Percentiles rank a stretch among this genome's conserved stretches.
These are phyloP conservation scores for Suillus subluteus DNA, from an alignment of 768 basidiomycete species.

Conservation along the genomic window DNA sequence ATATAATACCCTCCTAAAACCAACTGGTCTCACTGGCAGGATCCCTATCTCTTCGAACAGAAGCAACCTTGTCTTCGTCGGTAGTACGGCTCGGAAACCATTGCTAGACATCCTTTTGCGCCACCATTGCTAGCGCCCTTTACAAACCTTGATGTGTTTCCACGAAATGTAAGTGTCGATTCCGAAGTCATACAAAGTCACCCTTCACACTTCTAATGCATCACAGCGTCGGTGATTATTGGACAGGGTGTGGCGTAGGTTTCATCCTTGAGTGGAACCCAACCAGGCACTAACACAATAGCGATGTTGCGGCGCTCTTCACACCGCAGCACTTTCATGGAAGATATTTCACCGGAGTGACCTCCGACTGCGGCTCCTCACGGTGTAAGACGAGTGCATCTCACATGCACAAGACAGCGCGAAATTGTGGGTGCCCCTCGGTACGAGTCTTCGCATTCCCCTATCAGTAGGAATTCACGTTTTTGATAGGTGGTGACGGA, in stretches of 20 bases:
- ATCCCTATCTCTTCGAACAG: conserved; percentile 1
- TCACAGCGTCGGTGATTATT: conserved; percentile 39
- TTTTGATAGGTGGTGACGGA: conserved; percentile 36
- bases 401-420: conserved; percentile 40
- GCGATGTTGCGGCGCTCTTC: not conserved
- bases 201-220: conserved; percentile 10
- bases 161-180: conserved; percentile 37
- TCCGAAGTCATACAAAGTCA: not conserved
- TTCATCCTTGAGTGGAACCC: not conserved
- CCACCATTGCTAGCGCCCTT: conserved; percentile 4
- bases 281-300: not conserved
- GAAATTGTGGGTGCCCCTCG: conserved; percentile 35
- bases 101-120: not conserved
- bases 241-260: conserved; percentile 41
- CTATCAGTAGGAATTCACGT: conserved; percentile 16
- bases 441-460: conserved; percentile 25
- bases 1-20: conserved; percentile 9
- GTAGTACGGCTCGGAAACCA: conserved; percentile 6
- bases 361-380: conserved; percentile 33
- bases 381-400: conserved; percentile 38
- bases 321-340: conserved; percentile 39
- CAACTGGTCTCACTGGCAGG: not conserved
- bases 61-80: not conserved
- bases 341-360: conserved; percentile 40
- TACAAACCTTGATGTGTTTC: conserved; percentile 29